These are phyloP conservation scores for Penicillium egyptiacum DNA, from an alignment of 495 filamentous ascomycete species.

Conservation along the genomic window DNA sequence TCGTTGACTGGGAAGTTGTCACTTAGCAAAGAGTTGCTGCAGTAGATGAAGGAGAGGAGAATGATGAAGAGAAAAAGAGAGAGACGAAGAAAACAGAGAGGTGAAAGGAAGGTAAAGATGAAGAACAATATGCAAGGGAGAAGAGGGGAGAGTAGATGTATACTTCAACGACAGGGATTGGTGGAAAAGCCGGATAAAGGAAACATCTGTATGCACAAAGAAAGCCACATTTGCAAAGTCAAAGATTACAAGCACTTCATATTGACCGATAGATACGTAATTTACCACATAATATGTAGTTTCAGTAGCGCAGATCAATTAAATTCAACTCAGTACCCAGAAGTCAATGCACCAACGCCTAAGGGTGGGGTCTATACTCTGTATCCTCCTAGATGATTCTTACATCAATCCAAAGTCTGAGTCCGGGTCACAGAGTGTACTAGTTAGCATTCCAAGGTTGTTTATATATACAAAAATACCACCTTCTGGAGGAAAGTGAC, in stretches of 20 bases:
- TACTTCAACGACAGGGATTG: background rate
- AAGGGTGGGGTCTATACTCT: too few species aligned
- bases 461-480: background rate
- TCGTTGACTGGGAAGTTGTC: background rate
- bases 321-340: background rate
- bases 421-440: background rate
- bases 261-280: background rate
- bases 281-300: background rate
- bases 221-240: background rate
- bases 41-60: background rate
- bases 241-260: background rate
- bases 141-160: background rate
- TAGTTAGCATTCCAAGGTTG: too few species aligned
- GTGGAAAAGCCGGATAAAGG: constrained; percentile 4
- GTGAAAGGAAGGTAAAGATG: background rate
- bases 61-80: background rate
- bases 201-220: background rate
- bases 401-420: background rate
- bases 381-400: background rate
- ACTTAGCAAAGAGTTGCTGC: background rate
- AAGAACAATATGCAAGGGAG: background rate
- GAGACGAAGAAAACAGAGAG: background rate
- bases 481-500: background rate
- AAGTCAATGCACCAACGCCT: background rate
- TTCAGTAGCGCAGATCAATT: background rate